Evolutionary conservation across 768 basidiomycete species (phyloP).

Genomic region (Mycena belliarum): DNA sequence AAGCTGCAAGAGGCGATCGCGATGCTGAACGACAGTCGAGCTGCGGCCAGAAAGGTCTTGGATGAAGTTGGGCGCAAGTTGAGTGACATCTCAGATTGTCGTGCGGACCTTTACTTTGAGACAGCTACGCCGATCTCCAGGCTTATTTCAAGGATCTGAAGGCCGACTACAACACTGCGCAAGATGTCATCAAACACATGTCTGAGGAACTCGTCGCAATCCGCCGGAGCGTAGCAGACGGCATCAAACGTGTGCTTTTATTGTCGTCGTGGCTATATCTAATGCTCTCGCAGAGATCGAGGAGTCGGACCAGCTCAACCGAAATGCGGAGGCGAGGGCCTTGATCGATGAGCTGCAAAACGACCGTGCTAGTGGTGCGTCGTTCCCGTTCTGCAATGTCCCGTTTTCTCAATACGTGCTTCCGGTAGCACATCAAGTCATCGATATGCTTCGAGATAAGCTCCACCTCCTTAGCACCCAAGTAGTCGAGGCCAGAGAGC

Average conservation of each 20-base stretch:
- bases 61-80: conserved; percentile 21
- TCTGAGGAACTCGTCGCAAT: conserved; percentile 28
- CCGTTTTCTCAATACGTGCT: conserved; percentile 4
- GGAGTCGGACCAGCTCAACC: conserved; percentile 28
- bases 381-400: background rate
- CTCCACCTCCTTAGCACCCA: conserved; percentile 43
- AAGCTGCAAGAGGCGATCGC: conserved; percentile 12
- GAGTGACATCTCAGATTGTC: background rate
- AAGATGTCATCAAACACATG: conserved; percentile 25
- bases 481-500: conserved; percentile 42
- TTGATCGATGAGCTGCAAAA: conserved; percentile 34
- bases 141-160: conserved; percentile 31
- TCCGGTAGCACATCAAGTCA: conserved; percentile 45
- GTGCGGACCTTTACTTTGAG: background rate
- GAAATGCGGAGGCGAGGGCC: conserved; percentile 28
- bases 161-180: conserved; percentile 24
- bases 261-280: background rate
- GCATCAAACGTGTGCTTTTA: conserved; percentile 28
- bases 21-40: conserved; percentile 1
- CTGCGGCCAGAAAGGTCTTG: conserved; percentile 19
- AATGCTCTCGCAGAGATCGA: conserved; percentile 26
- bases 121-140: conserved; percentile 33
- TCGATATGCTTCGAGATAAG: conserved; percentile 49
- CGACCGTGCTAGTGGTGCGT: conserved; percentile 37
- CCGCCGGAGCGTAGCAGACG: conserved; percentile 21